Conservation (phyloP, 495 filamentous ascomycete species). For the Copromyces sp. region DNA sequence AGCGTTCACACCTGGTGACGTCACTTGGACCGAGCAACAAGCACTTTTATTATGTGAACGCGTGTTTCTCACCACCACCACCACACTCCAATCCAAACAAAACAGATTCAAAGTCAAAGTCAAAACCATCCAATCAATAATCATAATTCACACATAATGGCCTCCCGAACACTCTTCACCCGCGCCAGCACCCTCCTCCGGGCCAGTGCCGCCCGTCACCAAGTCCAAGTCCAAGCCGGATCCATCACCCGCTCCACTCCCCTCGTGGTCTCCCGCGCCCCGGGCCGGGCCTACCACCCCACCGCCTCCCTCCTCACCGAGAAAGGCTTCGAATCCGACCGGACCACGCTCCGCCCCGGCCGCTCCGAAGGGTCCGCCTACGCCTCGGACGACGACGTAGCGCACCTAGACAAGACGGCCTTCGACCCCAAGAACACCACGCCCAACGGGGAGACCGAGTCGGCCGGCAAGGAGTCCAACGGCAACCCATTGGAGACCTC, state of each 20-base stretch:
- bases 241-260: neutral
- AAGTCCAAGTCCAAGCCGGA: neutral
- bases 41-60: neutral
- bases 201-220: neutral
- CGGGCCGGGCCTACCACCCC: constrained; percentile 21
- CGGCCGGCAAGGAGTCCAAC: constrained; percentile 16
- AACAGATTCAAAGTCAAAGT: neutral
- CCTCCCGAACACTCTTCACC: neutral
- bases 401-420: constrained; percentile 27
- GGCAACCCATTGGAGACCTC: constrained; percentile 29
- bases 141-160: neutral
- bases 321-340: constrained; percentile 31
- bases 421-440: constrained; percentile 30
- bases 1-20: neutral
- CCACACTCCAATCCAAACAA: neutral
- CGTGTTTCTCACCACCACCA: neutral
- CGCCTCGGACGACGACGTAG: constrained; percentile 28
- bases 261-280: neutral
- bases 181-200: neutral
- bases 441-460: constrained; percentile 25
- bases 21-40: neutral
- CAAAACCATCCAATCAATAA: neutral
- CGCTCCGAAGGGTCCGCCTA: constrained; percentile 26
- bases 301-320: constrained; percentile 12
- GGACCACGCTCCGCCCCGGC: constrained; percentile 31